Conservation (phyloP, 768 basidiomycete species). For the Russula sp. region DNA sequence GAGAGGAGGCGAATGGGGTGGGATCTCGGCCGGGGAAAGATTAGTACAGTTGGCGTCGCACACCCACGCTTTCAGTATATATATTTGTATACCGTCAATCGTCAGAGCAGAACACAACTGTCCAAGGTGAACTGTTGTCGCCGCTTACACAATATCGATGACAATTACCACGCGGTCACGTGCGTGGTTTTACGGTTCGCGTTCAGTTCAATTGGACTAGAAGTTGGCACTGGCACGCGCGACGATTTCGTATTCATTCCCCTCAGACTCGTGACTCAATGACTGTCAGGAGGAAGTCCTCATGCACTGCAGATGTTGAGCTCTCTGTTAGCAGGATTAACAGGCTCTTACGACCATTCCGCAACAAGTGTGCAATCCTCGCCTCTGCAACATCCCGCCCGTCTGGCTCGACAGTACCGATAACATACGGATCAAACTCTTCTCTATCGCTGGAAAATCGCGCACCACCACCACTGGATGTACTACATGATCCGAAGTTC, state of each 20-base stretch:
- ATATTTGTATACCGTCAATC: neutral
- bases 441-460: constrained; percentile 4
- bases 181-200: neutral
- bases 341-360: constrained; percentile 48
- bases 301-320: constrained; percentile 10
- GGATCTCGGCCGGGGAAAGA: neutral
- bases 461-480: constrained; percentile 37
- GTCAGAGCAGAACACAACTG: neutral
- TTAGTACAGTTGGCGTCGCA: neutral
- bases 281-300: neutral
- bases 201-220: neutral
- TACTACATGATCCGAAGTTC: constrained; percentile 42
- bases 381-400: constrained; percentile 34
- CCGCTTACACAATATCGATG: neutral
- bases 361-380: constrained; percentile 45
- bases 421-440: constrained; percentile 28
- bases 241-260: too few species aligned
- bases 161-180: neutral
- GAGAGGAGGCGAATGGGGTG: constrained; percentile 3
- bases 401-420: constrained; percentile 27
- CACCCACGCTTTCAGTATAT: neutral
- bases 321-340: constrained; percentile 44
- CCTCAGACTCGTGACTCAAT: neutral
- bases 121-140: neutral
- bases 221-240: neutral